Conservation (phyloP, 2,329 filamentous ascomycete species). For the Orbilia brochopaga region DNA sequence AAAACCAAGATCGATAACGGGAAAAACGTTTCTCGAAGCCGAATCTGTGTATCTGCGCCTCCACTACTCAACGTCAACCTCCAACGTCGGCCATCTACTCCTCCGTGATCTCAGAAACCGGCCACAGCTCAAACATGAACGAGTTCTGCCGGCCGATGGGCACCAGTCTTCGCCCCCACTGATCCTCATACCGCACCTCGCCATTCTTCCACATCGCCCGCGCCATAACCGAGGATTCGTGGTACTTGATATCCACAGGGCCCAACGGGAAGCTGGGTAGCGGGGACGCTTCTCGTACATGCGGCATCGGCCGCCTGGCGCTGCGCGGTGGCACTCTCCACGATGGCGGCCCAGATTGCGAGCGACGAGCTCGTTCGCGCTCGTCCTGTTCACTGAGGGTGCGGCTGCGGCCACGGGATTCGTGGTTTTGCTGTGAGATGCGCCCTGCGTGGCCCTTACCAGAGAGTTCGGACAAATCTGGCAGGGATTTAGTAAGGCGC, state of each 20-base stretch:
- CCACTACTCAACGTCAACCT: conserved; percentile 10
- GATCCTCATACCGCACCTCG: conserved; percentile 54
- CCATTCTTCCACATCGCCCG: conserved; percentile 55
- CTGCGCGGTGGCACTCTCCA: conserved; percentile 47
- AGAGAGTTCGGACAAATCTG: conserved; percentile 34
- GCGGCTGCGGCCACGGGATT: conserved; percentile 37
- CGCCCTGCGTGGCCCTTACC: conserved; percentile 36
- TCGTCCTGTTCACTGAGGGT: conserved; percentile 20
- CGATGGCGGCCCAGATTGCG: conserved; percentile 38
- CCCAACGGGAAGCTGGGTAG: conserved; percentile 42
- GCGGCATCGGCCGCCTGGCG: conserved; percentile 34
- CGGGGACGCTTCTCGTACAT: conserved; percentile 42
- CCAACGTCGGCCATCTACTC: conserved; percentile 36
- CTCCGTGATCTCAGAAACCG: conserved; percentile 53
- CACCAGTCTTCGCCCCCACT: conserved; percentile 54
- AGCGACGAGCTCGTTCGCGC: conserved; percentile 22
- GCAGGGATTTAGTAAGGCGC: conserved; percentile 39
- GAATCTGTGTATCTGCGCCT: conserved; percentile 20
- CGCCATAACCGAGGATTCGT: conserved; percentile 53
- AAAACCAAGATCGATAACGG: not conserved
- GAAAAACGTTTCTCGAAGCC: not conserved
- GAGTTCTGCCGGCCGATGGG: conserved; percentile 53
- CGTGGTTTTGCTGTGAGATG: conserved; percentile 24
- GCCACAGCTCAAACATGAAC: conserved; percentile 55
- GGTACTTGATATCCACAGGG: conserved; percentile 47